Conservation (phyloP, 352 stramenopile genomes). For the Halophytophthora batemanensis region DNA sequence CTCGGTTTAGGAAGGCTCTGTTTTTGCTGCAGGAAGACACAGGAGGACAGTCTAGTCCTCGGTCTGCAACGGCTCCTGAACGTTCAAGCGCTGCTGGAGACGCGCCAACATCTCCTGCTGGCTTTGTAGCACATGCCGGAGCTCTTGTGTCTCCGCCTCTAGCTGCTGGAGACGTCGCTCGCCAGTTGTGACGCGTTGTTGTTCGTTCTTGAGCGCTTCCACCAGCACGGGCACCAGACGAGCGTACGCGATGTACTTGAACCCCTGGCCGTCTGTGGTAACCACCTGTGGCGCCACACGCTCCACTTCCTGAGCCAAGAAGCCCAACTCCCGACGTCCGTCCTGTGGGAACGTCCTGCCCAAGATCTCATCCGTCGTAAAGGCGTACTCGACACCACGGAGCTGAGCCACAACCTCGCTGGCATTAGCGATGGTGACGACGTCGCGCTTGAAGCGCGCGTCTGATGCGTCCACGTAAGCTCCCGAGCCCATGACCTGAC, state of each 20-base stretch:
- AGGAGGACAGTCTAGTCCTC: too few relatives aligned
- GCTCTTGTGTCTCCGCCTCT: constrained; percentile 11
- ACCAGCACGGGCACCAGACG: constrained; percentile 75
- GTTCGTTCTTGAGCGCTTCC: constrained; percentile 67
- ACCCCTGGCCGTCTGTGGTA: constrained; percentile 54
- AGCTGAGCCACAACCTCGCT: constrained; percentile 48
- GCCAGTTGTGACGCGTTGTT: constrained; percentile 13
- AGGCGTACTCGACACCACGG: constrained; percentile 69
- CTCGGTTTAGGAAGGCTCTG: too few relatives aligned
- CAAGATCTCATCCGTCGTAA: constrained; percentile 39
- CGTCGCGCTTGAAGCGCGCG: constrained; percentile 78
- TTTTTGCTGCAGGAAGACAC: not conserved
- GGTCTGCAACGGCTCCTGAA: not conserved
- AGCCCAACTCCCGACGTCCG: constrained; percentile 65
- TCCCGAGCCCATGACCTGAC: constrained; percentile 87
- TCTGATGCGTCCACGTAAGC: constrained; percentile 91
- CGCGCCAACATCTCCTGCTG: constrained; percentile 18
- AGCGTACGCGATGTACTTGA: constrained; percentile 88
- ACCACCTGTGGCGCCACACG: constrained; percentile 81
- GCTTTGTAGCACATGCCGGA: constrained; percentile 12
- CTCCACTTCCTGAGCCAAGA: constrained; percentile 89
- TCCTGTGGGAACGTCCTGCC: constrained; percentile 32
- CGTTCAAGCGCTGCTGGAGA: constrained; percentile 5
- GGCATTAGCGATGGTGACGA: constrained; percentile 45
- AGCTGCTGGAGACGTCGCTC: constrained; percentile 16